Evolutionary conservation across 75 land plant species (phyloP).

Genomic region (Sequoia sempervirens): DNA sequence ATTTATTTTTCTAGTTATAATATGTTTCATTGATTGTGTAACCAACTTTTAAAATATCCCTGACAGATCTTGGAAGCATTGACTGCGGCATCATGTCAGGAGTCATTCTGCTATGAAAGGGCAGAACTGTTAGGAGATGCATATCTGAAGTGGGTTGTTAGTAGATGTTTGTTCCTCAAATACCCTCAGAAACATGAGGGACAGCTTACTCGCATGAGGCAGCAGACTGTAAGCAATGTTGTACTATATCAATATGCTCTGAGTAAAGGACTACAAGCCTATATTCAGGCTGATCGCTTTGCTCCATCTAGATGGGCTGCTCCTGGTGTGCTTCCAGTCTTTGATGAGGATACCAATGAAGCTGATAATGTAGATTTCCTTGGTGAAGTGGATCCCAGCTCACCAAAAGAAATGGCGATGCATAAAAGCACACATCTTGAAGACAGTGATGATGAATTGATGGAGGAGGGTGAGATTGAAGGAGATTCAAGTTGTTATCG

Average conservation of each 20-base stretch:
- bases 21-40: conserved; percentile 3
- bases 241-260: conserved; percentile 92
- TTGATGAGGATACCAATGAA: conserved; percentile 92
- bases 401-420: conserved; percentile 8
- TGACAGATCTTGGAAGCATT: conserved; percentile 93
- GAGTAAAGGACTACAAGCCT: conserved; percentile 80
- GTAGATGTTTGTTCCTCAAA: conserved; percentile 84
- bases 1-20: neutral
- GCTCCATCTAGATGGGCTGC: conserved; percentile 99
- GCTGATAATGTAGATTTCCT: conserved; percentile 13
- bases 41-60: conserved; percentile 1
- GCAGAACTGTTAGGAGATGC: conserved; percentile 99
- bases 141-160: conserved; percentile 98
- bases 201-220: conserved; percentile 96
- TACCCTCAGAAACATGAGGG: conserved; percentile 98
- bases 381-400: conserved; percentile 11
- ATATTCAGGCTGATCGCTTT: conserved; percentile 99
- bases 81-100: conserved; percentile 99
- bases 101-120: conserved; percentile 96
- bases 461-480: conserved; percentile 97
- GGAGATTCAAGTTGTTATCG: conserved; percentile 88
- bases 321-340: conserved; percentile 98
- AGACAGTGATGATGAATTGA: conserved; percentile 41
- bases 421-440: conserved; percentile 16
- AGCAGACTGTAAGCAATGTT: conserved; percentile 96